Conservation (phyloP, 2,329 filamentous ascomycete genomes). For the Ophiosphaerella herpotricha region DNA sequence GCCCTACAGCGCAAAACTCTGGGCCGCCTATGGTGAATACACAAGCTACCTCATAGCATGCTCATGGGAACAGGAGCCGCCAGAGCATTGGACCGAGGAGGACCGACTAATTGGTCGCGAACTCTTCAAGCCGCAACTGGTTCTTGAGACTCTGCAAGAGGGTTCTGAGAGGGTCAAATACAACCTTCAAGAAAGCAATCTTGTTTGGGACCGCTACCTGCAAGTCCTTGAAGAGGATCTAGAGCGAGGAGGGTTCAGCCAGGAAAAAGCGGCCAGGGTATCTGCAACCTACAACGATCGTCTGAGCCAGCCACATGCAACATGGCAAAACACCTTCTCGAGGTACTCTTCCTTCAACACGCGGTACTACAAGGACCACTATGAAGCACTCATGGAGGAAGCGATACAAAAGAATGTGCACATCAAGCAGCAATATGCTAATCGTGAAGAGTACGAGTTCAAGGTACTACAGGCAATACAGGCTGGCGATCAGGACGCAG, state of each 20-base stretch:
- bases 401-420: constrained; percentile 66
- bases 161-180: constrained; percentile 74
- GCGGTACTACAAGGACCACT: constrained; percentile 70
- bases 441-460: constrained; percentile 71
- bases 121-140: constrained; percentile 69
- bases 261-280: constrained; percentile 65
- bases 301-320: constrained; percentile 71
- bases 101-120: constrained; percentile 72
- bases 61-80: constrained; percentile 59
- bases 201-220: constrained; percentile 79
- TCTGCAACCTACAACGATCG: constrained; percentile 72
- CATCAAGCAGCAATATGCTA: constrained; percentile 66
- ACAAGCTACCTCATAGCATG: constrained; percentile 72
- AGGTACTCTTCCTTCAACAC: constrained; percentile 76
- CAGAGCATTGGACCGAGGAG: constrained; percentile 61
- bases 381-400: constrained; percentile 74
- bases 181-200: constrained; percentile 75
- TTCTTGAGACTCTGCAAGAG: constrained; percentile 72
- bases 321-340: constrained; percentile 76
- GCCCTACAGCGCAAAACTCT: constrained; percentile 73
- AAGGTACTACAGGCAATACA: constrained; percentile 65
- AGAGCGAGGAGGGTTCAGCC: constrained; percentile 56
- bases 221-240: constrained; percentile 73
- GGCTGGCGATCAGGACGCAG: constrained; percentile 59
- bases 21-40: constrained; percentile 79